These are phyloP conservation scores for Monilinia polystroma DNA, from an alignment of 2,329 filamentous ascomycete species.

Conservation along the genomic window DNA sequence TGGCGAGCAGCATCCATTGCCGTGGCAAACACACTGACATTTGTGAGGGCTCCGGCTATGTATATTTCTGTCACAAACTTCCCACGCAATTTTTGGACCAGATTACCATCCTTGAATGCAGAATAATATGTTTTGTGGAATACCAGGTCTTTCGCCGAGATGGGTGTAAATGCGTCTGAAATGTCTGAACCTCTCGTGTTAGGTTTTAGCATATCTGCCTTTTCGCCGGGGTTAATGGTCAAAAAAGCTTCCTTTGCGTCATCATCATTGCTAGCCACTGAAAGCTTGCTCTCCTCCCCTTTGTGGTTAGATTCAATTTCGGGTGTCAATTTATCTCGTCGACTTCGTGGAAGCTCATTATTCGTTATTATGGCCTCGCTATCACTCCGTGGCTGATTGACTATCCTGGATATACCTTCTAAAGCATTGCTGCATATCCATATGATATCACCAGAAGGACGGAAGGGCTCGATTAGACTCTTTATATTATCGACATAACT, in stretches of 20 bases:
- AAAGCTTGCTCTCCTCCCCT: slow-evolving; percentile 23
- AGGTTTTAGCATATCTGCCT: slow-evolving; percentile 46
- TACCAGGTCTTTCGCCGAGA: slow-evolving; percentile 45
- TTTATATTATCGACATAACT: slow-evolving; percentile 68
- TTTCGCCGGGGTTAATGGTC: slow-evolving; percentile 30
- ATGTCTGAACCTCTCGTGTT: slow-evolving; percentile 14
- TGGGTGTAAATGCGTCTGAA: slow-evolving; percentile 15
- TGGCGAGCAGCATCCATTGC: slow-evolving; percentile 86
- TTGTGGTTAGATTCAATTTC: slow-evolving; percentile 24
- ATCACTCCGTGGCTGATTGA: slow-evolving; percentile 47
- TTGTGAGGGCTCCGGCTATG: slow-evolving; percentile 82
- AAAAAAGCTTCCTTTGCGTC: slow-evolving; percentile 35
- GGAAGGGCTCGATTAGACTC: slow-evolving; percentile 69
- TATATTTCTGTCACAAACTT: slow-evolving; percentile 86
- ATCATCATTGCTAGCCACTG: slow-evolving; percentile 22
- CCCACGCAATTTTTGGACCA: slow-evolving; percentile 77
- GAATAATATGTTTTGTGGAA: slow-evolving; percentile 79
- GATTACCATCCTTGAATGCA: slow-evolving; percentile 71
- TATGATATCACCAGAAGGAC: slow-evolving; percentile 69
- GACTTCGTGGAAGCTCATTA: slow-evolving; percentile 29
- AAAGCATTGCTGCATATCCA: slow-evolving; percentile 78
- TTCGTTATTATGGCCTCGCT: slow-evolving; percentile 40
- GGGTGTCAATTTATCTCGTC: background rate
- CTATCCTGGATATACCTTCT: slow-evolving; percentile 56
- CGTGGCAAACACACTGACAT: slow-evolving; percentile 87